These are phyloP conservation scores for Verticillium isaacii DNA, from an alignment of 2,329 filamentous ascomycete genomes.

Conservation along the genomic window DNA sequence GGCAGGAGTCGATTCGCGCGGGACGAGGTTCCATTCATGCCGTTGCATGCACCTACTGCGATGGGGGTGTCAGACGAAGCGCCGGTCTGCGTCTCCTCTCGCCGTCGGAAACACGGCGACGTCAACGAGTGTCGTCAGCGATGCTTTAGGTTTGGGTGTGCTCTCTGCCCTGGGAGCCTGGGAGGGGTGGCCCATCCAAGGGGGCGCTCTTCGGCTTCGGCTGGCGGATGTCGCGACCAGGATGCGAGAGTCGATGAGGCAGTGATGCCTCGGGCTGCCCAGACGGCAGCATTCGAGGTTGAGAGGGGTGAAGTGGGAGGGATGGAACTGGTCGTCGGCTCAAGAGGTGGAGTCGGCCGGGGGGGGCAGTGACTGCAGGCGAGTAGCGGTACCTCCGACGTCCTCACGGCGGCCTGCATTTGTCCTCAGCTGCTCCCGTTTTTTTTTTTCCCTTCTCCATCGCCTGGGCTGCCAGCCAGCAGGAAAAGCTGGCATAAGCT, in stretches of 20 bases:
- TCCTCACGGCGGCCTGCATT: not conserved
- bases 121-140: slow-evolving; percentile 3
- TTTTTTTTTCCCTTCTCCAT: too few relatives aligned
- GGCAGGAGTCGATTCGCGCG: not conserved
- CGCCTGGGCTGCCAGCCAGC: too few relatives aligned
- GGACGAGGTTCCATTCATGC: not conserved
- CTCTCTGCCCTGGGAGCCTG: not conserved
- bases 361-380: not conserved
- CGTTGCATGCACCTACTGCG: slow-evolving; percentile 3
- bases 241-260: not conserved
- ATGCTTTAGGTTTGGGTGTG: not conserved
- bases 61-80: slow-evolving; percentile 9
- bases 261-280: not conserved
- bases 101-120: not conserved
- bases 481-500: too few relatives aligned
- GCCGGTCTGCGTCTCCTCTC: not conserved
- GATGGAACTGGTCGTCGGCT: not conserved
- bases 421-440: not conserved
- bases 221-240: not conserved
- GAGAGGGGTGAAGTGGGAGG: not conserved
- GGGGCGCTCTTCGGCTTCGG: not conserved
- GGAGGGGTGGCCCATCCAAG: not conserved
- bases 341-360: not conserved
- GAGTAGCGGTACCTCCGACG: not conserved
- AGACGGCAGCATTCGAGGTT: not conserved